Percentiles rank a stretch among this genome's conserved stretches.
Conservation (phyloP, 306 rosid genomes). For the Vicia sativa region DNA sequence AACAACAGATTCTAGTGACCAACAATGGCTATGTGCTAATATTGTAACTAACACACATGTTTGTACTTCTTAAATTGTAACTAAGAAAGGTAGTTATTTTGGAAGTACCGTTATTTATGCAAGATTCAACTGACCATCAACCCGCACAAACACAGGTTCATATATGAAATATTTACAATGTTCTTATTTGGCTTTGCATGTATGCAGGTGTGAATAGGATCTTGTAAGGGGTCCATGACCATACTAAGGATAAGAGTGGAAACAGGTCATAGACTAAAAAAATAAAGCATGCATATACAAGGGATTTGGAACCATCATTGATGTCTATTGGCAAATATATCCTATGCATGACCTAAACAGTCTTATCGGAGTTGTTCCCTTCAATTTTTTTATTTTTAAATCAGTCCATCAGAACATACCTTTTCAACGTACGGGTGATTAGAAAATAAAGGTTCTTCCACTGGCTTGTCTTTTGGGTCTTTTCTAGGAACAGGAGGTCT, state of each 20-base stretch:
- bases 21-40: not conserved
- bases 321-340: not conserved
- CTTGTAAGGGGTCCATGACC: constrained; percentile 27
- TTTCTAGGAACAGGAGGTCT: constrained; percentile 91
- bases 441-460: constrained; percentile 80
- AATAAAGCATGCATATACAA: constrained; percentile 3
- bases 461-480: constrained; percentile 86
- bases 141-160: not conserved
- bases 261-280: constrained; percentile 20
- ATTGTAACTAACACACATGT: constrained; percentile 5
- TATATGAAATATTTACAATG: constrained; percentile 12
- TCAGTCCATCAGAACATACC: constrained; percentile 48
- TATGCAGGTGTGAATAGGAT: constrained; percentile 12
- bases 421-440: constrained; percentile 91
- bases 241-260: constrained; percentile 6
- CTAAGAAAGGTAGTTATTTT: constrained; percentile 5
- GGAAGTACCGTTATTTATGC: constrained; percentile 5
- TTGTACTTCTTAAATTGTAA: not conserved
- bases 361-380: constrained; percentile 24
- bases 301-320: constrained; percentile 12
- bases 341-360: constrained; percentile 30
- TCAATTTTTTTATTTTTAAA: constrained; percentile 20
- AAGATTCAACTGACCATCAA: constrained; percentile 23
- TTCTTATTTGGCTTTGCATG: not conserved
- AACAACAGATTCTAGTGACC: not conserved